Conservation (phyloP, 75 land plant species). For the Cryptomeria japonica region DNA sequence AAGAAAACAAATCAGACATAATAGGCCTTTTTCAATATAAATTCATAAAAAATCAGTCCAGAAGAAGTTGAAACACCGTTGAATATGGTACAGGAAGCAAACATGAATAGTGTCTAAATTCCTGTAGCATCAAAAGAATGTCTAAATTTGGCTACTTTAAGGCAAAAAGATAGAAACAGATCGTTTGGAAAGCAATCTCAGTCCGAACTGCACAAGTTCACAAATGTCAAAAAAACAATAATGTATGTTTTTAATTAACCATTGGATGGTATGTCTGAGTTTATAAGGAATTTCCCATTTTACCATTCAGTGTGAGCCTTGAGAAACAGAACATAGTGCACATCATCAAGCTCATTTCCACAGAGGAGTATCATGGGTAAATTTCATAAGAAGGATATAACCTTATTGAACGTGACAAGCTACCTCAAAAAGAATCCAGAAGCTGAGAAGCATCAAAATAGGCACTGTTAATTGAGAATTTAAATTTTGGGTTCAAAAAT, state of each 20-base stretch:
- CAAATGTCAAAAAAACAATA: background rate
- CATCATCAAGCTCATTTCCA: background rate
- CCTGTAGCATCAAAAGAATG: background rate
- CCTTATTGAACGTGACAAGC: background rate
- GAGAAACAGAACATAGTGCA: background rate
- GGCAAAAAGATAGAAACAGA: background rate
- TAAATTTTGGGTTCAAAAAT: background rate
- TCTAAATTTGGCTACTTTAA: background rate
- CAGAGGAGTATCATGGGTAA: background rate
- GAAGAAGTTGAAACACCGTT: background rate
- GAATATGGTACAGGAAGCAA: background rate
- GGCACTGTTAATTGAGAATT: background rate
- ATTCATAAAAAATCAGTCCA: background rate
- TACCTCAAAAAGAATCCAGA: background rate
- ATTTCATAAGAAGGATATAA: background rate
- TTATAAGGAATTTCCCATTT: background rate
- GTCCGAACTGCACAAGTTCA: too few species aligned
- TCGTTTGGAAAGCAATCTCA: background rate
- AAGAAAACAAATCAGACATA: background rate
- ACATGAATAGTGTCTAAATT: background rate
- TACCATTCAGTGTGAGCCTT: background rate
- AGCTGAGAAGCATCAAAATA: background rate
- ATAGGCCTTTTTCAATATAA: background rate
- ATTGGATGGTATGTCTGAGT: background rate
- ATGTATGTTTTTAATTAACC: background rate